Evolutionary conservation across 2,329 filamentous ascomycete genomes (phyloP), one percentile per base, ranked within the genome.

Genomic region (Fusarium duplospermum): DNA sequence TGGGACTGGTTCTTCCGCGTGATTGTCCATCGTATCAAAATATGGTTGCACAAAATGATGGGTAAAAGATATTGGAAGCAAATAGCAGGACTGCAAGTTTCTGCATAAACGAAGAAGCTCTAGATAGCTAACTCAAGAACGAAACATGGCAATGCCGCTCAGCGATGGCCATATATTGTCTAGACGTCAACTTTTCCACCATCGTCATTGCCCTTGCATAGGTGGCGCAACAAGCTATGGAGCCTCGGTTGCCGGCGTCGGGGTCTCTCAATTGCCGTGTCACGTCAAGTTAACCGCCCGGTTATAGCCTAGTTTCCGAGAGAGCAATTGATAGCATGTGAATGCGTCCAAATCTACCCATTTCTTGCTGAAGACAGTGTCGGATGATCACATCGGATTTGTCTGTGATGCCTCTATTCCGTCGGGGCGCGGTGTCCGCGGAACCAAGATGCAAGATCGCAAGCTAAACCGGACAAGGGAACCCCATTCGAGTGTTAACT

Each of bases 231-330:
- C 27, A 14, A 4, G 18, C n/a, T 7, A 33, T 54, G 8, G 29
- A 62, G 40, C 57, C 57, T 59, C 57, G 57, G 57, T 40, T 40
- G 31, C 20, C 57, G 29, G 20, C 57, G 36, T 59, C 35, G 57
- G n/a, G 5, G 20, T 54, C 36, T 59, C 16, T 29, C 24, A 16
- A 31, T 20, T 22, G 27, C 50, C 38, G 35, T 52, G 24, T 11
- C 4, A 14, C 20, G 10, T 66, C 66, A 52, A 73, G 56, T 66
- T 18, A 29, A 29, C 38, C 38, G 57, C 65, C 52, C 50, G 47
- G 38, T 66, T 62, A 18, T 70, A 61, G 57, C 54, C 57, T 66
- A 72, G 70, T 58, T 72, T 70, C 70, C 66, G 70, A 70, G 70
- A 68, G 4, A 33, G 9, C 16, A 4, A 33, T 16, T 5, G 13